Evolutionary conservation across 148 eudicot genomes (phyloP), one percentile per base, ranked within the genome.

Genomic region (Rhododendron williamsianum): DNA sequence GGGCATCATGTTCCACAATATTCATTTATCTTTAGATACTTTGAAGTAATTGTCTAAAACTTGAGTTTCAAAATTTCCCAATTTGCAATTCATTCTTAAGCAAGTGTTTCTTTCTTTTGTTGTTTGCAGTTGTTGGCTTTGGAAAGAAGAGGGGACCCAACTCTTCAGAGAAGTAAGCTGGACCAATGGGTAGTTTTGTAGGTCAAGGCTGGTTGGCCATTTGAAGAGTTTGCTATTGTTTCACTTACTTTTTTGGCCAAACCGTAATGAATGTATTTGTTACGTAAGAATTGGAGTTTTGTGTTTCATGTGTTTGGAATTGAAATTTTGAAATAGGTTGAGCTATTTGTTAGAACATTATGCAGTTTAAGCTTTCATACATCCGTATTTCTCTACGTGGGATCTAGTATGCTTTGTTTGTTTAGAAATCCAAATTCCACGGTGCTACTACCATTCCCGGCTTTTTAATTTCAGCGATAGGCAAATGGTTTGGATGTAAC

Each of bases 111-210:
- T n/a, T 65, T 25, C 27, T 63, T 63, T 63, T 23, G 48, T 58
- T 78, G 51, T 82, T 58, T 85, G 90, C 89, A 90, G 91, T 90
- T 88, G 91, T 90, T 88, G 91, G 91, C 78, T 90, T 90, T 16
- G 91, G 91, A 33, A 90, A 90, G 90, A 90, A 90, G 91, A 88
- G 91, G 83, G 91, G 91, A 71, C 91, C 91, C 79, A 90, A 90
- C 90, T 90, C 91, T 1, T 90, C 91, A 0, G 91, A 90, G 92
- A 90, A 90, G 87, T 90, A 88, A 85, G 81, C 84, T 73, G 30
- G 63, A 43, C 71, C 30, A 74, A 48, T 80, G 51, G 69, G 71
- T 60, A 56, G 49, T 78, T 87, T 84, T 80, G n/a, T 76, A 84
- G 82, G 72, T 49, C 3, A 80, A 46, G 67, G 18, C 33, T 52